A percentile compares a stretch with the other conserved stretches of the same genome.
Evolutionary conservation across 1,139 yeast species (phyloP).

Genomic region (Sugiyamaella castrensis): DNA sequence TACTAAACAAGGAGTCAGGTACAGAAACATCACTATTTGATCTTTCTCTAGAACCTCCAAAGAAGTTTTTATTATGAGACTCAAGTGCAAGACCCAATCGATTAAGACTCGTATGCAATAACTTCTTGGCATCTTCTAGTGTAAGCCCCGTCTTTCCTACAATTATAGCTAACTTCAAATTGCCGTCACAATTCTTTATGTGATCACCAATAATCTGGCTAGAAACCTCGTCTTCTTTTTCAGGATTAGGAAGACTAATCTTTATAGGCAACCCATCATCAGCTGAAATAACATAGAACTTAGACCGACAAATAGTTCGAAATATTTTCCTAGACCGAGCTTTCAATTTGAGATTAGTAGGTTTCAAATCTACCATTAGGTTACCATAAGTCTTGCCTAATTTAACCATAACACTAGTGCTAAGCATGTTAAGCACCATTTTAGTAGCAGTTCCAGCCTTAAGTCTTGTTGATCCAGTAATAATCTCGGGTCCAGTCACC

Average conservation of each 20-base stretch:
- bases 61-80: constrained; percentile 6
- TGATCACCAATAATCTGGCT: constrained; percentile 16
- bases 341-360: constrained; percentile 26
- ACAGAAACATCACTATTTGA: constrained; percentile 5
- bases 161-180: constrained; percentile 28
- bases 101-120: constrained; percentile 16
- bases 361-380: constrained; percentile 31
- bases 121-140: constrained; percentile 19
- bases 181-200: constrained; percentile 19
- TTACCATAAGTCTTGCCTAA: constrained; percentile 32
- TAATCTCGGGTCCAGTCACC: constrained; percentile 31
- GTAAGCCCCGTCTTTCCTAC: constrained; percentile 29
- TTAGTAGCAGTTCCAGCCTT: constrained; percentile 34
- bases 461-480: constrained; percentile 32
- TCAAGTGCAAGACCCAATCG: constrained; percentile 9
- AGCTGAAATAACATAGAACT: constrained; percentile 11
- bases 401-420: constrained; percentile 29
- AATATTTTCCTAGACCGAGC: constrained; percentile 27
- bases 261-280: constrained; percentile 2
- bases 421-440: constrained; percentile 30
- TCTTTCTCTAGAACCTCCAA: constrained; percentile 11
- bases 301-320: constrained; percentile 22
- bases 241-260: neutral
- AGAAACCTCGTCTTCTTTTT: constrained; percentile 1
- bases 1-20: constrained; percentile 2